A percentile compares a stretch with the other conserved stretches of the same genome.
Conservation (phyloP, 495 filamentous ascomycete genomes). For the Neurospora intermedia region DNA sequence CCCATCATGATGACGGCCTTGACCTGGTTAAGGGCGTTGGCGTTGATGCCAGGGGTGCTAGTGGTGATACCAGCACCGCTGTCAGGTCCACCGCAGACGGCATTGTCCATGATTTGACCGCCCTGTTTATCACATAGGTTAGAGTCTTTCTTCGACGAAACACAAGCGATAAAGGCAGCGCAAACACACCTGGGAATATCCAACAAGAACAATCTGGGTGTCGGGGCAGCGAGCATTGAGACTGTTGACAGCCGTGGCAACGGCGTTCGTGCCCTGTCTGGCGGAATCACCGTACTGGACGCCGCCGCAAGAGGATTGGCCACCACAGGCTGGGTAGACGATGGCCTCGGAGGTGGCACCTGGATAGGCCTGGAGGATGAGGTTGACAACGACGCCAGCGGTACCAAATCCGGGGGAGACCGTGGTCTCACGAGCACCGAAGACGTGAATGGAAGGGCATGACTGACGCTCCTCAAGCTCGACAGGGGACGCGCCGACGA, state of each 20-base stretch:
- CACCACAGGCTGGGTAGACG: slow-evolving; percentile 39
- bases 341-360: slow-evolving; percentile 49
- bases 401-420: slow-evolving; percentile 45
- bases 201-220: slow-evolving; percentile 48
- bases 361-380: slow-evolving; percentile 38
- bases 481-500: slow-evolving; percentile 20
- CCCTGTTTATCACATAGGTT: slow-evolving; percentile 29
- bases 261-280: slow-evolving; percentile 39
- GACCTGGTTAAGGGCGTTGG: slow-evolving; percentile 28
- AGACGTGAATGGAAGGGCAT: slow-evolving; percentile 46
- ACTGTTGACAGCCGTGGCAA: slow-evolving; percentile 42
- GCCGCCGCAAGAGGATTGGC: slow-evolving; percentile 34
- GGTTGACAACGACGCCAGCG: slow-evolving; percentile 41
- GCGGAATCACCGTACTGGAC: slow-evolving; percentile 44
- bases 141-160: not conserved
- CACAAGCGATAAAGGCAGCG: slow-evolving; percentile 18
- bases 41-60: slow-evolving; percentile 29
- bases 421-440: slow-evolving; percentile 57
- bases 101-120: slow-evolving; percentile 54
- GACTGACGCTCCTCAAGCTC: slow-evolving; percentile 22
- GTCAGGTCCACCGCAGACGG: slow-evolving; percentile 48
- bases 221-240: slow-evolving; percentile 43
- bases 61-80: slow-evolving; percentile 10
- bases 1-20: slow-evolving; percentile 56
- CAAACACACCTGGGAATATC: slow-evolving; percentile 46